Evolutionary conservation across 2,329 filamentous ascomycete genomes (phyloP), one percentile per base, ranked within the genome.

Genomic region (Atkinsonella hypoxylon): DNA sequence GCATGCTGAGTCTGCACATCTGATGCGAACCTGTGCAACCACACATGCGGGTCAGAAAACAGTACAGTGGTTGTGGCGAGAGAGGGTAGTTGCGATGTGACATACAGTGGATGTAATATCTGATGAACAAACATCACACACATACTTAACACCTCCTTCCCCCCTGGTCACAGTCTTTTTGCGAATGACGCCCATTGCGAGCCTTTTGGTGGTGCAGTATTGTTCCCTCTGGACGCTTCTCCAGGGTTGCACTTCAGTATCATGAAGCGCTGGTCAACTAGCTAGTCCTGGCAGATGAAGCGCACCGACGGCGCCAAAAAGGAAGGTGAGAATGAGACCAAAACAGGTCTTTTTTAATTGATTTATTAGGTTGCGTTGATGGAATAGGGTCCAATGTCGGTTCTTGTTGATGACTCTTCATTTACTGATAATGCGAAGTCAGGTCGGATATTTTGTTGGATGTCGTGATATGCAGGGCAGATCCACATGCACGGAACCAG

Each of bases 51-150:
- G 54, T 58, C 51, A 59, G 57, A 42, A 15, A 46, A n/a, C 38
- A 32, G 40, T 15, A 15, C 20, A 32, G 10, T 15, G 31, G 3
- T 17, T 26, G 44, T 43, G 36, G 31, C 15, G 18, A 30, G 40
- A 20, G 22, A 34, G 9, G 49, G 31, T 48, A 52, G 48, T 50
- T 40, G 49, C 45, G 51, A 46, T 20, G 47, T 55, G 43, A 75
- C 85, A 62, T 77, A 95, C 93, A 45, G 93, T 98, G 5, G 90
- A 93, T 45, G 93, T 98, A 59, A 98, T 95, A 67, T 98, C 93
- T 52, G 88, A 88, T 43, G 89, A 95, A 68, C 93, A 98, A 53
- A 95, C 85, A 68, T 98, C 94, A 73, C 93, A 98, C 57, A 97
- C 89, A 67, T 95, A 98, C 67, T 97, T 96, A 32, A 89, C 87